A percentile compares a stretch with the other conserved stretches of the same genome.
Evolutionary conservation across 2,329 filamentous ascomycete genomes (phyloP).

Genomic region (Aspergillus novofumigatus): DNA sequence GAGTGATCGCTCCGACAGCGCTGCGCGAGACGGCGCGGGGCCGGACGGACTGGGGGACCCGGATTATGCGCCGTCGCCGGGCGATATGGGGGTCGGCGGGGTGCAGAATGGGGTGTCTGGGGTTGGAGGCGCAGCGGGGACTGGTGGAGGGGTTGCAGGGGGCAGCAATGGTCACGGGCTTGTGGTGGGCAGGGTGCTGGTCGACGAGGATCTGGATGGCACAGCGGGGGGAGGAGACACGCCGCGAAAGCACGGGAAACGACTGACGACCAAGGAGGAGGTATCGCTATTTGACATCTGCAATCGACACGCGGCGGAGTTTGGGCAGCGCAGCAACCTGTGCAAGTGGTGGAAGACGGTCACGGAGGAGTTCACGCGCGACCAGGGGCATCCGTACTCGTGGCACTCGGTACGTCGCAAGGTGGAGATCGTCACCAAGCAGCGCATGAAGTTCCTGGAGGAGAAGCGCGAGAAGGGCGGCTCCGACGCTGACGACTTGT

Average conservation of each 20-base stretch:
- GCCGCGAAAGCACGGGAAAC: constrained; percentile 33
- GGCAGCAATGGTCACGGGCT: not conserved
- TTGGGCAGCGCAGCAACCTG: constrained; percentile 38
- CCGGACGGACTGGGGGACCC: constrained; percentile 8
- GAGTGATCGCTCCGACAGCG: constrained; percentile 12
- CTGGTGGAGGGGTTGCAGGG: constrained; percentile 4
- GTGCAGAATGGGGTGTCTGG: not conserved
- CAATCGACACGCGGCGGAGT: constrained; percentile 33
- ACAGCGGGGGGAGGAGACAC: constrained; percentile 10
- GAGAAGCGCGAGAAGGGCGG: constrained; percentile 28
- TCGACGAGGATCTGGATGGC: constrained; percentile 8
- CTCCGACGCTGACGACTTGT: constrained; percentile 24
- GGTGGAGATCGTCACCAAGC: constrained; percentile 39
- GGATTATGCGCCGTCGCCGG: constrained; percentile 16
- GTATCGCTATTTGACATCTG: constrained; percentile 39
- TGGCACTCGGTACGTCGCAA: constrained; percentile 43
- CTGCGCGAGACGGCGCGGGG: constrained; percentile 7
- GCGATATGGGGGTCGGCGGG: constrained; percentile 1
- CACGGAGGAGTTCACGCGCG: constrained; percentile 34
- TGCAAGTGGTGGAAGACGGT: constrained; percentile 42
- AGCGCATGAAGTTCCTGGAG: constrained; percentile 37
- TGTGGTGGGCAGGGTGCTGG: constrained; percentile 7
- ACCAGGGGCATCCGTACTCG: constrained; percentile 38
- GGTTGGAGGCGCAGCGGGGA: not conserved
- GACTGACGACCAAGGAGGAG: constrained; percentile 39